Percentiles rank a stretch among this genome's conserved stretches.
These are phyloP conservation scores for Fusarium hainanense DNA, from an alignment of 2,329 filamentous ascomycete genomes.

Conservation along the genomic window DNA sequence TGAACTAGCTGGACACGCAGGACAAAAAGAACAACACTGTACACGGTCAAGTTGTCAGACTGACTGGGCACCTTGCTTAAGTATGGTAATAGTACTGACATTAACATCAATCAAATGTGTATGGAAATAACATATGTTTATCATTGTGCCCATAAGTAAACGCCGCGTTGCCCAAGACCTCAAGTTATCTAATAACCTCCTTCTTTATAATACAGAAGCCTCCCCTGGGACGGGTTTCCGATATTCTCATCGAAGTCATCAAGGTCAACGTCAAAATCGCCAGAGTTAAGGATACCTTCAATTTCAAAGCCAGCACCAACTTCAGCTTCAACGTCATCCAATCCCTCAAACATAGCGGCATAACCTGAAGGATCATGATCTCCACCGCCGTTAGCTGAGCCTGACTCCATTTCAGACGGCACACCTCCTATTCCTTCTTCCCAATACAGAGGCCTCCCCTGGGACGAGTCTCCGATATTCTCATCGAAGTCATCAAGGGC, in stretches of 20 bases:
- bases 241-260: slow-evolving; percentile 47
- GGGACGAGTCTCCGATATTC: slow-evolving; percentile 8
- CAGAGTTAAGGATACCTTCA: too few relatives aligned
- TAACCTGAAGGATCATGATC: too few relatives aligned
- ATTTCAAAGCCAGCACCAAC: too few relatives aligned
- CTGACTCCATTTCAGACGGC: neutral
- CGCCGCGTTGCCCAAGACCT: slow-evolving; percentile 2
- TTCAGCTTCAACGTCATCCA: too few relatives aligned
- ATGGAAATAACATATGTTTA: neutral
- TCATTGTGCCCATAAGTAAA: slow-evolving; percentile 11
- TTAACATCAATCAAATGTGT: neutral
- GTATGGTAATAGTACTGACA: neutral
- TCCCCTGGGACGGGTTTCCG: slow-evolving; percentile 8
- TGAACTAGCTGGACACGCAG: neutral
- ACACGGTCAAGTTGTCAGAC: neutral
- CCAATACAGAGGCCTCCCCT: too few relatives aligned
- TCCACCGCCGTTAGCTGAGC: too few relatives aligned
- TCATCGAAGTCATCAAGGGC: slow-evolving; percentile 52
- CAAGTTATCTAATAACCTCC: neutral
- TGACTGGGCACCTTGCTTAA: neutral
- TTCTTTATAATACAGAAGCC: neutral
- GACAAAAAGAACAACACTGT: neutral
- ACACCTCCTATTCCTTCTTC: too few relatives aligned
- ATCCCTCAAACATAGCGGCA: too few relatives aligned
- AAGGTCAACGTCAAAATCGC: slow-evolving; percentile 43